These are phyloP conservation scores for Trichosporon faecale DNA, from an alignment of 1,284 basidiomycete genomes.

Conservation along the genomic window DNA sequence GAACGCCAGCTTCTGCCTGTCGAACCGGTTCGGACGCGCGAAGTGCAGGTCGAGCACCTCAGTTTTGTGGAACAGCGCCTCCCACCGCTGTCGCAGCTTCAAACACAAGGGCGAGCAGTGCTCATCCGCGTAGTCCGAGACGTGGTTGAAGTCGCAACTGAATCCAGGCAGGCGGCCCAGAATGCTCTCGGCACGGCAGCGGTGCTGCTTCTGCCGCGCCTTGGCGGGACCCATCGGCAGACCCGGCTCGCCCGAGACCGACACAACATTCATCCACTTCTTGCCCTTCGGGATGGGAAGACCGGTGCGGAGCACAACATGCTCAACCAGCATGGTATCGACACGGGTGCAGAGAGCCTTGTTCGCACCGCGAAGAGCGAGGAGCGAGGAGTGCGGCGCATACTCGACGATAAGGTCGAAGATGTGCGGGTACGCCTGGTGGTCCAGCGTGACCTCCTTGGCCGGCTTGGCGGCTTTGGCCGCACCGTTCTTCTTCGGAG, in stretches of 20 bases:
- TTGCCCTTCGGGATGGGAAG: not conserved
- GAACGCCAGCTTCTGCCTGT: not conserved
- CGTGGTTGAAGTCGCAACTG: not conserved
- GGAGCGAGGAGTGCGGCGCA: not conserved
- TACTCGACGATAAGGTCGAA: conserved; percentile 3
- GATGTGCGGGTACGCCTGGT: conserved; percentile 11
- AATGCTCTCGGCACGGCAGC: not conserved
- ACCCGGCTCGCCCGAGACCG: not conserved
- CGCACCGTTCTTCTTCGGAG: not conserved
- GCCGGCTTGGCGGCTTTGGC: not conserved
- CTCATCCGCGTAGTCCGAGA: not conserved
- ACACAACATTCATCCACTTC: not conserved
- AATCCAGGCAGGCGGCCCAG: not conserved
- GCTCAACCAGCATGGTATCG: conserved; percentile 1
- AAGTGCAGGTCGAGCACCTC: not conserved
- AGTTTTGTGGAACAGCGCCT: not conserved
- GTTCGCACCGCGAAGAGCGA: conserved; percentile 10
- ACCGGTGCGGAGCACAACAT: conserved; percentile 2
- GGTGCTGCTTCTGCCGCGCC: not conserved
- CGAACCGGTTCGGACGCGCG: not conserved
- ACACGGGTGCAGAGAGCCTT: not conserved
- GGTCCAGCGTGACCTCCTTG: conserved; percentile 7
- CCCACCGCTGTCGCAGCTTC: not conserved
- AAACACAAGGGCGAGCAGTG: not conserved
- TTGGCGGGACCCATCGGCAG: not conserved